These are phyloP conservation scores for Hibiscus tridactylites DNA, from an alignment of 345 rosid species.

Conservation along the genomic window DNA sequence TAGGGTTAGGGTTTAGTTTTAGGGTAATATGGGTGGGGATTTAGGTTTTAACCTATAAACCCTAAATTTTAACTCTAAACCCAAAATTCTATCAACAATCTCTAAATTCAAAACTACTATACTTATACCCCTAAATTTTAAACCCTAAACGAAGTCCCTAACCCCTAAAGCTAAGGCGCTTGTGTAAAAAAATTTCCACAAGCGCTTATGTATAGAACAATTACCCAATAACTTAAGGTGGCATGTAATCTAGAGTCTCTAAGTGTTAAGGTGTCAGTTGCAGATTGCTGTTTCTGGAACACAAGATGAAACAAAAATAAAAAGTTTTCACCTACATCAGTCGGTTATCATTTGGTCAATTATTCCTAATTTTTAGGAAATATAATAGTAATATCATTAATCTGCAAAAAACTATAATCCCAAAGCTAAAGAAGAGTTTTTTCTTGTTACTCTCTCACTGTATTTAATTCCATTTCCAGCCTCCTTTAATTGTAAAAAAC, in stretches of 20 bases:
- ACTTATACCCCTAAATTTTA: too few relatives aligned
- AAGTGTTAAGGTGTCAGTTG: slow-evolving; percentile 27
- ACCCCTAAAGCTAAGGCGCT: too few relatives aligned
- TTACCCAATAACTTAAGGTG: too few relatives aligned
- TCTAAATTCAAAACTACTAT: too few relatives aligned
- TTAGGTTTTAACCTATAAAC: too few relatives aligned
- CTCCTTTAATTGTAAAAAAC: slow-evolving; percentile 42
- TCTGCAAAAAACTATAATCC: not conserved
- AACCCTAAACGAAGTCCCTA: too few relatives aligned
- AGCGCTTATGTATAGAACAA: too few relatives aligned
- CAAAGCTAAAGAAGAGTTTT: not conserved
- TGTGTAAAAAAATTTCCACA: too few relatives aligned
- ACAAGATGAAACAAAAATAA: slow-evolving; percentile 26
- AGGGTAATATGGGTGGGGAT: too few relatives aligned
- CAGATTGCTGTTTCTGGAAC: slow-evolving; percentile 4
- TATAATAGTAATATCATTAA: not conserved
- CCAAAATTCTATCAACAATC: too few relatives aligned
- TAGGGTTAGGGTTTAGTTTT: too few relatives aligned
- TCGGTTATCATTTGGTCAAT: slow-evolving; percentile 39
- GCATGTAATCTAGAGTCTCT: slow-evolving; percentile 14
- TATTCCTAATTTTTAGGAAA: slow-evolving; percentile 18
- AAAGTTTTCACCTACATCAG: slow-evolving; percentile 14
- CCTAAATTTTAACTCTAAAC: too few relatives aligned
- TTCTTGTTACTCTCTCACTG: slow-evolving; percentile 6
- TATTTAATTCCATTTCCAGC: slow-evolving; percentile 16